Base-by-base conservation (phyloP, 1,284 basidiomycete species). In the Leccinum fuscescens region DNA sequence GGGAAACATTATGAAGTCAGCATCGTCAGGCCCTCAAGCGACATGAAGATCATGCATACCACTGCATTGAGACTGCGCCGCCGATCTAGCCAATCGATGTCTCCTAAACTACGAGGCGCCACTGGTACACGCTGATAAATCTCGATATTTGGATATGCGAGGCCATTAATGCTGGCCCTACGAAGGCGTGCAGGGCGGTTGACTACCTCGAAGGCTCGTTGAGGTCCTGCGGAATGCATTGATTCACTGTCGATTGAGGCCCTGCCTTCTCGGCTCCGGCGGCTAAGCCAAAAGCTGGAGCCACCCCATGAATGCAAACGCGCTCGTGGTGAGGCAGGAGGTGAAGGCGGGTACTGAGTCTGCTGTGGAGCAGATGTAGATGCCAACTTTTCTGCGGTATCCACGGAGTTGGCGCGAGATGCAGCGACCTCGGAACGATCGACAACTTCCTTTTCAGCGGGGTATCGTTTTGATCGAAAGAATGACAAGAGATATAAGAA, bases 11-110 rank as follows among this genome's bases (percentile, higher is more conserved):
- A 60, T 55, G 51, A 59, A 66, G 66, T 62, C 60, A 62, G 62
- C 55, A 57, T 64, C 58, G 33, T 63, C 56, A 56, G 50, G 46
- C 50, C 12, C 56, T 54, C 42, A 60, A 55, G 57, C 46, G 35
- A 66, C 53, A 69, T 64, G 60, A 64, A 61, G 39, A 61, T 57
- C 35, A 57, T 60, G 76, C 86, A 68, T 72, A 91, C 90, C 74
- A 88, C 82, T 58, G 82, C 80, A 66, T 83, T 86, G 29, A 87
- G 74, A 70, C 85, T 90, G 59, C 88, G 81, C 56, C 90, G 80
- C 50, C 86, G 81, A 61, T 86, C 81, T 24, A 90, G 75, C 90
- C 90, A 92, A 67, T 89, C 88, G 59, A 89, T 78, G 66, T 92
- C 87, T 39, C 84, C 83, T 37, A 91, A 76, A 62, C 80, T 85